Base-by-base conservation (phyloP, 2,329 filamentous ascomycete genomes). In the Cercospora nicotianae region DNA sequence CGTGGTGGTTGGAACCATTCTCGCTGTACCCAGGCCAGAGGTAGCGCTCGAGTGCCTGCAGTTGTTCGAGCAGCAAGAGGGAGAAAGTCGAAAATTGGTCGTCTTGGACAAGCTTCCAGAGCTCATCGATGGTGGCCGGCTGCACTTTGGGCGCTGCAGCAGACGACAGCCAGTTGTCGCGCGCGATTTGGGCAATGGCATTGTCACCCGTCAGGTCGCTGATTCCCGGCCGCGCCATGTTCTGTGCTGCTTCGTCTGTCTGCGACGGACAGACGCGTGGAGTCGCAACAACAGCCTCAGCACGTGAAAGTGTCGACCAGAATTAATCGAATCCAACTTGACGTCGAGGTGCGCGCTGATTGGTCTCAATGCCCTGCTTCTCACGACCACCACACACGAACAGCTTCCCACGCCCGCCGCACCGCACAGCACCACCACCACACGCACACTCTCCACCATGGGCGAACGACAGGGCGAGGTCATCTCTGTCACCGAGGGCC, bases 31-130 rank as follows among this genome's bases (percentile, higher is more conserved):
- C 92, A 57, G 95, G 95, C 95, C 95, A 99, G 30, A 99, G 86
- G 77, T 96, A 98, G 77, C 92, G 91, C 79, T 99, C 95, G 67
- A 99, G 81, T 51, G 94, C 89, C 82, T 97, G 95, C 74, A 98
- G 81, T 74, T 93, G 94, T 81, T 99, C 95, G 65, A 99, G 85
- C 28, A 92, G 87, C 71, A 96, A 83, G 23, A 99, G 85, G 5
- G 91, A 91, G 78, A 89, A 90, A 78, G 90, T 88, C 36, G 87
- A 84, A 77, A 97, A 98, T 65, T 87, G 86, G 64, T 93, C 91
- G 72, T 89, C 89, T 80, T 97, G 93, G 74, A 99, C 82, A 65
- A 89, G 86, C 79, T 96, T 92, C 93, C 94, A 99, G 67, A 99
- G 89, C 76, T 88, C 87, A 82, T 96, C 96, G 76, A 99, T 82